Evolutionary conservation across 2,329 filamentous ascomycete genomes (phyloP), one percentile per base, ranked within the genome.

Genomic region (Pyrenophora teres): DNA sequence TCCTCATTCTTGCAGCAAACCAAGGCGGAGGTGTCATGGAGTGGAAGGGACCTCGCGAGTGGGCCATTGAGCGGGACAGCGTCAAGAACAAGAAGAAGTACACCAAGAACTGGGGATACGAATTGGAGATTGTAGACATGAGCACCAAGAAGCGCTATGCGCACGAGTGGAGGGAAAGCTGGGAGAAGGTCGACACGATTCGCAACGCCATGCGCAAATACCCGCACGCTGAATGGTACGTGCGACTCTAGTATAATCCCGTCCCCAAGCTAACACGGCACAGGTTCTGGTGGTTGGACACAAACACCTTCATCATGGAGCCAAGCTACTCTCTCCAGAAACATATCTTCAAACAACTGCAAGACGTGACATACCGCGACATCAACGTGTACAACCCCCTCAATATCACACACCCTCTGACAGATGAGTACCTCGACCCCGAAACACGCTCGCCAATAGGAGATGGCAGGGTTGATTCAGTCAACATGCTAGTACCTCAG

Each of bases 231-330:
- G 93, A 99, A 79, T 99, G 94, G 94, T 96, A 80, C 75, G 86
- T 76, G 19, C n/a, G 33, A 15, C 32, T 30, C 10, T 18, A 23
- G 21, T 13, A 6, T 19, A 25, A 3, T 19, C n/a, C 36, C 35
- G 18, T 16, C 38, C 12, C 38, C 12, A 46, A 30, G 46, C 63
- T 78, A 66, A 76, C 54, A 40, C 4, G 6, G n/a, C 46, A n/a
- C 70, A 96, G 92, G 92, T 94, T 99, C 68, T 99, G 94, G 94
- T 99, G 94, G 93, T 81, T 99, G 51, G 94, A 99, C 74, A 84
- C 97, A 33, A 96, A 96, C 77, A 99, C 94, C 3, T 95, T 93
- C 76, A 87, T 99, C 73, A 99, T 99, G 94, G 94, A 99, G 71
- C 91, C 92, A 3, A 87, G 85, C 16, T 90, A 92, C 74, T 96